Evolutionary conservation across 2,329 filamentous ascomycete genomes (phyloP), one percentile per base, ranked within the genome.

Genomic region (Neocucurbitaria cava): DNA sequence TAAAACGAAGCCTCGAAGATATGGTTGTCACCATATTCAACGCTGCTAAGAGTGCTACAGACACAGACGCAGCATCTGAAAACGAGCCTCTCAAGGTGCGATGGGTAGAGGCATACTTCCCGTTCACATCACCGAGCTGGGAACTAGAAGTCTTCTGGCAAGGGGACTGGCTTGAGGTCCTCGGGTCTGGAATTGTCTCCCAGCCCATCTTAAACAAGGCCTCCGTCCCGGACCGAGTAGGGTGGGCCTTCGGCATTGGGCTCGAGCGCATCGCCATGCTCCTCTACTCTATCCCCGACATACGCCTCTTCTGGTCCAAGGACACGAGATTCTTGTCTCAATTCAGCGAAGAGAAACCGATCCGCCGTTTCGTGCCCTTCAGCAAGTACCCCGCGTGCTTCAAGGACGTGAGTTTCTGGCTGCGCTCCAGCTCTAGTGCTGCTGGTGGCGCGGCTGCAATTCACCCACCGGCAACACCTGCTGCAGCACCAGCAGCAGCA

Each of bases 41-140:
- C 9, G 85, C 89, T 30, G 93, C 92, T 6, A 87, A 87, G 70
- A 82, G 82, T 45, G 90, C 76, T 6, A 77, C 82, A 15, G 80
- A 79, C 54, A 76, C 72, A 10, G 80, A 78, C 54, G 75, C 72
- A 10, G 79, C 81, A 5, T 68, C 39, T 23, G 23, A 56, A 9
- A 46, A 64, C 45, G 90, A 96, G 69, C 91, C 92, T 4, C 81
- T 98, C 35, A 88, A 87, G 64, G 88, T 97, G 68, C 87, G 95
- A 62, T 99, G 95, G 95, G 88, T 98, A 7, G 94, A 97, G 76
- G 92, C 95, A 1, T 98, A 95, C 77, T 99, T 99, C 78, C 95
- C 95, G 35, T 98, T 98, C 74, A 99, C 95, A 0, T 93, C 89
- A 53, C 95, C 95, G 0, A 95, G 90, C 6, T 99, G 92, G 90